Evolutionary conservation across 495 filamentous ascomycete genomes (phyloP).

Genomic region (Neurospora tetraspora): DNA sequence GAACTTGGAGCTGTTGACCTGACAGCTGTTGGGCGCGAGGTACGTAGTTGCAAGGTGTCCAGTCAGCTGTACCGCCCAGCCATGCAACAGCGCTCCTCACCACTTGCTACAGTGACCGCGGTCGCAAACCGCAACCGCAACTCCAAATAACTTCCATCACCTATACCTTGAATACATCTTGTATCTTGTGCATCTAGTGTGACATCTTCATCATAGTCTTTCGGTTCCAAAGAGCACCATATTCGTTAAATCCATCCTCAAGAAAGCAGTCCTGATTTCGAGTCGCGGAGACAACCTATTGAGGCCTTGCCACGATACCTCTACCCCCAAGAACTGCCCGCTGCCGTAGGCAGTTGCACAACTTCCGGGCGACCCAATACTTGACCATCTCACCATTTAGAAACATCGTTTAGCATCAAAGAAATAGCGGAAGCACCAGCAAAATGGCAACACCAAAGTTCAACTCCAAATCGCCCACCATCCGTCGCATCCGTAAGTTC

Average conservation of each 20-base stretch:
- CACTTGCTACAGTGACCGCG: neutral
- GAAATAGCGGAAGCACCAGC: neutral
- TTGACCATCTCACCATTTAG: neutral
- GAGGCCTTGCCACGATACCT: neutral
- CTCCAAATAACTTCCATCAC: neutral
- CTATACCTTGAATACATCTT: no score
- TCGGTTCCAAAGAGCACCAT: neutral
- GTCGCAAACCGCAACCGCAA: neutral
- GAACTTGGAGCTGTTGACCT: neutral
- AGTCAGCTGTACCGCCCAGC: neutral
- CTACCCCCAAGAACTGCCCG: neutral
- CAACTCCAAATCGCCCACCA: conserved; percentile 71
- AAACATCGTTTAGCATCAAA: neutral
- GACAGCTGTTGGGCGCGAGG: neutral
- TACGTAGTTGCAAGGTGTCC: neutral
- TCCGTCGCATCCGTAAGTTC: conserved; percentile 60
- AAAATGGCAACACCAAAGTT: conserved; percentile 33
- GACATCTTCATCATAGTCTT: neutral
- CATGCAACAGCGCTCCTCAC: neutral
- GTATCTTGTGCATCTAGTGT: neutral
- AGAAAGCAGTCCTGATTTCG: neutral
- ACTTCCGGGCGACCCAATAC: neutral
- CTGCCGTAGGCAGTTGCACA: neutral
- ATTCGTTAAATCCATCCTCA: neutral
- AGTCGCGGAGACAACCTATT: neutral